These are phyloP conservation scores for Xylogone sp. DNA, from an alignment of 2,329 filamentous ascomycete genomes.

Conservation along the genomic window DNA sequence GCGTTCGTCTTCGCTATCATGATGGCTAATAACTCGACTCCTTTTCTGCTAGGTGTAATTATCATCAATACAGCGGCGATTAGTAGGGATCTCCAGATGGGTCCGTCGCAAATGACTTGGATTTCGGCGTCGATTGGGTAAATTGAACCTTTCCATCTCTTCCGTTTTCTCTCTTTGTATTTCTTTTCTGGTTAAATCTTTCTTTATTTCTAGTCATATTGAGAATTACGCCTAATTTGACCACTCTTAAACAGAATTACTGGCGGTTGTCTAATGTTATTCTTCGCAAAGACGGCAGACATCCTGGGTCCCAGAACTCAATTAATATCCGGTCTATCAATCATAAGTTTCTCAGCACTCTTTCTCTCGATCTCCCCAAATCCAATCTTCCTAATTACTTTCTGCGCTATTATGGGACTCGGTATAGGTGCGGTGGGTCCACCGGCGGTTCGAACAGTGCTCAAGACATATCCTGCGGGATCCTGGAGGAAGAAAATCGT, in stretches of 20 bases:
- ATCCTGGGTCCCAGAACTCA: conserved; percentile 60
- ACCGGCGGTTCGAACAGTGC: conserved; percentile 61
- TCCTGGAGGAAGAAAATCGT: conserved; percentile 52
- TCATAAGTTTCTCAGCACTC: conserved; percentile 54
- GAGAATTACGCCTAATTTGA: too few species aligned
- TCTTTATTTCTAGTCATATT: too few species aligned
- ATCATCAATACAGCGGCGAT: conserved; percentile 61
- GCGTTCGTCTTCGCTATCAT: conserved; percentile 42
- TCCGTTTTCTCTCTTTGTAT: too few species aligned
- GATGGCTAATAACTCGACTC: conserved; percentile 60
- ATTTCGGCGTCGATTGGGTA: conserved; percentile 58
- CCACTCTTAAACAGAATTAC: too few species aligned
- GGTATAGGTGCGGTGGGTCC: conserved; percentile 60
- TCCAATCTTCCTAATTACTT: conserved; percentile 55
- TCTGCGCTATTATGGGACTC: conserved; percentile 63
- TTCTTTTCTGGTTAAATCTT: too few species aligned
- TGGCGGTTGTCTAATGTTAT: conserved; percentile 61
- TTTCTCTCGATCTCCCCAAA: conserved; percentile 56
- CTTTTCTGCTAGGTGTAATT: conserved; percentile 55
- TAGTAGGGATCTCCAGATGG: conserved; percentile 57
- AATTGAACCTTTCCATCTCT: too few species aligned
- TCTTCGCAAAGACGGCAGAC: conserved; percentile 63
- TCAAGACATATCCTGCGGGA: conserved; percentile 58
- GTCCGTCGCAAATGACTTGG: conserved; percentile 64
- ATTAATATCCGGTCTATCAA: conserved; percentile 55